These are phyloP conservation scores for Lodderomyces metapsilosis DNA, from an alignment of 1,139 yeast genomes.

Conservation along the genomic window DNA sequence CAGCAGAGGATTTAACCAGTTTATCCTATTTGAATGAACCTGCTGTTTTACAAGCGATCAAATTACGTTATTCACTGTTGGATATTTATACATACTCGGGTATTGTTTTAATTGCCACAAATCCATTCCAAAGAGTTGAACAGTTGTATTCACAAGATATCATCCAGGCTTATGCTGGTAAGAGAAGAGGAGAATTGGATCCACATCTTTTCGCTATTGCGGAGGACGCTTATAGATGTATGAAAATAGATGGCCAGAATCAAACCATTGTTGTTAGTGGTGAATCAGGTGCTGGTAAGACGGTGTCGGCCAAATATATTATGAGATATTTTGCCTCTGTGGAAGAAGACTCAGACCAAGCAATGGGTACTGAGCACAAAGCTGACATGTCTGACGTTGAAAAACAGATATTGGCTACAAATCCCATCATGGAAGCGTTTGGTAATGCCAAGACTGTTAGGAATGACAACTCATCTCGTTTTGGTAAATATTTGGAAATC, in stretches of 20 bases:
- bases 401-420: constrained; percentile 92
- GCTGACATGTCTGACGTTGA: constrained; percentile 90
- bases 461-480: constrained; percentile 95
- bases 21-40: constrained; percentile 94
- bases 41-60: constrained; percentile 91
- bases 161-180: constrained; percentile 91
- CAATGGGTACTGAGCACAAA: constrained; percentile 28
- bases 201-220: constrained; percentile 98
- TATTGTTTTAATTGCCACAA: constrained; percentile 92
- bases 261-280: constrained; percentile 98
- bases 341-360: constrained; percentile 51
- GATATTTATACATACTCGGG: constrained; percentile 96
- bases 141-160: constrained; percentile 88
- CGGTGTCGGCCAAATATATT: constrained; percentile 94
- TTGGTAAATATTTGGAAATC: constrained; percentile 94
- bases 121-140: constrained; percentile 91
- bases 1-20: constrained; percentile 91
- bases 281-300: constrained; percentile 98
- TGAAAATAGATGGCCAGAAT: constrained; percentile 80
- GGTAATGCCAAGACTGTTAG: constrained; percentile 98
- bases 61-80: constrained; percentile 81
- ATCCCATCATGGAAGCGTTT: constrained; percentile 97
- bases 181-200: constrained; percentile 88
- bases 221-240: constrained; percentile 95
- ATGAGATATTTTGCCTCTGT: constrained; percentile 98